phyloP scores from a whole-genome alignment of 257 asterid species.

The Solanum rostratum region DNA sequence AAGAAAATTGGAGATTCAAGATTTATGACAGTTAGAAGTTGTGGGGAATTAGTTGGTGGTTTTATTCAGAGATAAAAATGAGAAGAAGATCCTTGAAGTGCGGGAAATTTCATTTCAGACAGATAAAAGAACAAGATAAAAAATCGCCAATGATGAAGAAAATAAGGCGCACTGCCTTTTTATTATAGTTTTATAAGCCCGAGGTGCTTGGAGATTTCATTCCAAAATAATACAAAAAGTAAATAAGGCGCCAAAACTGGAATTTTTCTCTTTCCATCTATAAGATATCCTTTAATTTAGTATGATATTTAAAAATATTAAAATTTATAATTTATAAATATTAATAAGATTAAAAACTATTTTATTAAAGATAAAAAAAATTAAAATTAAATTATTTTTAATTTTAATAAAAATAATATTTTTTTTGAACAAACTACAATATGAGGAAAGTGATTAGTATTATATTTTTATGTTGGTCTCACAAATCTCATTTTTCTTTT shows the following conservation, averaged over 20 bases:
- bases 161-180: neutral
- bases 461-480: neutral
- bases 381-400: no score
- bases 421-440: no score
- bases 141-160: neutral
- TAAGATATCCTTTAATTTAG: no score
- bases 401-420: no score
- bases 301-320: no score
- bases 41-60: neutral
- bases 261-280: no score
- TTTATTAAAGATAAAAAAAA: no score
- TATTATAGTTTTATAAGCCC: neutral
- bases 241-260: neutral
- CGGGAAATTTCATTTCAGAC: slow-evolving; percentile 8
- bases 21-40: neutral
- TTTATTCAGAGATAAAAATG: neutral
- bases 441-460: no score
- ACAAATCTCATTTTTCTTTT: neutral
- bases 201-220: neutral
- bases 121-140: neutral
- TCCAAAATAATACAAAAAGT: neutral
- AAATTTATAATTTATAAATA: no score
- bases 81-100: slow-evolving; percentile 24
- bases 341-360: no score
- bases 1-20: neutral